Base-by-base conservation (phyloP, 306 rosid species). In the Hippophae rhamnoides region DNA sequence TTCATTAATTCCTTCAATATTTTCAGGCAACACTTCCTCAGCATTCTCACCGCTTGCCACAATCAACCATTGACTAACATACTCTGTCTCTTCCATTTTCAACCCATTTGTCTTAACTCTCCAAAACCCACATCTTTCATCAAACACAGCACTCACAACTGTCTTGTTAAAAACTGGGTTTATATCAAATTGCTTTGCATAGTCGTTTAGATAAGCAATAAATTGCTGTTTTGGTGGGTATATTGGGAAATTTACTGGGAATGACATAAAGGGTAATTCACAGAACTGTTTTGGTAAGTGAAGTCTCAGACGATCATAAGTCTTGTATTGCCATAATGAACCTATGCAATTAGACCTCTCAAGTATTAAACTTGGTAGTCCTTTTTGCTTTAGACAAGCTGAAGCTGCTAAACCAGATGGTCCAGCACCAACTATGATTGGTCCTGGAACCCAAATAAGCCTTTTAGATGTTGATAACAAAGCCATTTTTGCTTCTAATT, bases 11-110 rank as follows among this genome's bases (percentile, higher is more conserved):
- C 99, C 99, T 57, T 84, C 85, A 67, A 93, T 77, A 31, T 31
- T 31, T 50, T 72, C 68, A 10, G 99, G 99, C 56, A 68, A 52
- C 1, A 77, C 66, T 31, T 79, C 77, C 65, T 88, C 89, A 0
- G 95, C 94, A 86, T 82, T 82, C 75, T 93, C 99, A 27, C 99
- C 99, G 0, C 87, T 84, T 5, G 95, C 99, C 10, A 86, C 99
- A 12, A 93, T 72, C 54, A 93, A 71, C 94, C 97, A 84, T 38
- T 57, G 63, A 42, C 81, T 69, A 60, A 72, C 60, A 59, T 84
- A 88, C 57, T 86, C 94, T 5, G 61, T 52, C 62, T 49, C 76
- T 41, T 67, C 72, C 25, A 23, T 65, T 7, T 72, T 72, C 62
- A 42, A 1, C 8, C 72, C 81, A 26, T 23, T 6, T 2, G 89